Conservation (phyloP, 2,329 filamentous ascomycete genomes). For the Penicillium janthinellum region DNA sequence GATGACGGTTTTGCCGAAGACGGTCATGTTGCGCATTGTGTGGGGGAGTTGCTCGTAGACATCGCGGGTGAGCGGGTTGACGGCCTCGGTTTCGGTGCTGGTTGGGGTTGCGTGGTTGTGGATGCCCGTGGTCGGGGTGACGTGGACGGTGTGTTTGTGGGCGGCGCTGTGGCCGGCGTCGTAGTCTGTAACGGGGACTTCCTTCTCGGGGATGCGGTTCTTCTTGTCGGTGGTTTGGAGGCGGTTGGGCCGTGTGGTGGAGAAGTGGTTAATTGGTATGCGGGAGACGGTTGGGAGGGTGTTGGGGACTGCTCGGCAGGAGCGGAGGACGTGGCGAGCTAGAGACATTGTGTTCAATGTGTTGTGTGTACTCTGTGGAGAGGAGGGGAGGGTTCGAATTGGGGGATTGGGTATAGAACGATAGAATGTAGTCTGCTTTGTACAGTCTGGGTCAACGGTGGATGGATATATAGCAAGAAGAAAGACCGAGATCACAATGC, state of each 20-base stretch:
- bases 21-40: constrained; percentile 9
- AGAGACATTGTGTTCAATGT: constrained; percentile 3
- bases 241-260: constrained; percentile 1
- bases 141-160: constrained; percentile 6
- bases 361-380: background rate
- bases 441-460: background rate
- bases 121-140: background rate
- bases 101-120: background rate
- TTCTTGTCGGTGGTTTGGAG: constrained; percentile 6
- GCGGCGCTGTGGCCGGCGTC: constrained; percentile 3
- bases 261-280: background rate
- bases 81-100: background rate
- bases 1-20: constrained; percentile 8
- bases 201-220: constrained; percentile 6
- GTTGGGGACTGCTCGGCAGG: background rate
- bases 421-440: background rate
- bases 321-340: constrained; percentile 1
- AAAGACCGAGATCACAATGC: background rate
- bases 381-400: background rate
- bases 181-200: constrained; percentile 7
- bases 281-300: background rate
- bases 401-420: background rate
- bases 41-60: constrained; percentile 6
- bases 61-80: constrained; percentile 4
- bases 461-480: background rate